phyloP scores from a whole-genome alignment of 495 filamentous ascomycete species.

The Aspergillus ellipticus region DNA sequence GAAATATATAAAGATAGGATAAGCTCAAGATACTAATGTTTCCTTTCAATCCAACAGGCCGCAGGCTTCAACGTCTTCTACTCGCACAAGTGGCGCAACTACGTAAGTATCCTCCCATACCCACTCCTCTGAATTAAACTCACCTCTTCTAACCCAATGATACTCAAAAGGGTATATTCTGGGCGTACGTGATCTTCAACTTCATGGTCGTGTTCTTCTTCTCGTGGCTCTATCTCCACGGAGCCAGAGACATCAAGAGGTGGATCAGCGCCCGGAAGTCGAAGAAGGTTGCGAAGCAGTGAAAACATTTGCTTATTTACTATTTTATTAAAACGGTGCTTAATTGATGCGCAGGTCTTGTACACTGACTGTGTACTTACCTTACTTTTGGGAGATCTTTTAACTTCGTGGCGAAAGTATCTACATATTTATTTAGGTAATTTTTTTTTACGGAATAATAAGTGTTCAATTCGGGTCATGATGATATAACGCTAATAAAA shows the following conservation, averaged over 20 bases:
- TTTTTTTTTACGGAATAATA: too few relatives aligned
- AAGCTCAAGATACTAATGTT: not conserved
- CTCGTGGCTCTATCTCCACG: slow-evolving; percentile 54
- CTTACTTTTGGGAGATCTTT: too few relatives aligned
- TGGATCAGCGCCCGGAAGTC: slow-evolving; percentile 42
- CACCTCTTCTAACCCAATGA: not conserved
- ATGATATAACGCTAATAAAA: not conserved
- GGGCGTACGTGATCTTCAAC: slow-evolving; percentile 54
- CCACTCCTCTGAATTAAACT: not conserved
- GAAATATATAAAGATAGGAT: not conserved
- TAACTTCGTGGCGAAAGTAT: too few relatives aligned
- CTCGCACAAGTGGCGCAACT: slow-evolving; percentile 58
- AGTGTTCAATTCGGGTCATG: not conserved
- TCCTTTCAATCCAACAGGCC: slow-evolving; percentile 30
- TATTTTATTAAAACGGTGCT: too few relatives aligned
- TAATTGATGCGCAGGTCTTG: too few relatives aligned
- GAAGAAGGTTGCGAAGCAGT: slow-evolving; percentile 17
- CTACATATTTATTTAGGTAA: not conserved
- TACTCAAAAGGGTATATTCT: slow-evolving; percentile 49
- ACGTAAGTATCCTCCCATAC: slow-evolving; percentile 37
- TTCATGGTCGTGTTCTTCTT: slow-evolving; percentile 47
- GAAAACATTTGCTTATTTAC: not conserved
- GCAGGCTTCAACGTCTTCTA: slow-evolving; percentile 48
- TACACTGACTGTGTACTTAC: too few relatives aligned
- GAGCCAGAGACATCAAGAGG: slow-evolving; percentile 36